Conservation (phyloP, 768 basidiomycete genomes). For the Phlegmacium glaucopus region DNA sequence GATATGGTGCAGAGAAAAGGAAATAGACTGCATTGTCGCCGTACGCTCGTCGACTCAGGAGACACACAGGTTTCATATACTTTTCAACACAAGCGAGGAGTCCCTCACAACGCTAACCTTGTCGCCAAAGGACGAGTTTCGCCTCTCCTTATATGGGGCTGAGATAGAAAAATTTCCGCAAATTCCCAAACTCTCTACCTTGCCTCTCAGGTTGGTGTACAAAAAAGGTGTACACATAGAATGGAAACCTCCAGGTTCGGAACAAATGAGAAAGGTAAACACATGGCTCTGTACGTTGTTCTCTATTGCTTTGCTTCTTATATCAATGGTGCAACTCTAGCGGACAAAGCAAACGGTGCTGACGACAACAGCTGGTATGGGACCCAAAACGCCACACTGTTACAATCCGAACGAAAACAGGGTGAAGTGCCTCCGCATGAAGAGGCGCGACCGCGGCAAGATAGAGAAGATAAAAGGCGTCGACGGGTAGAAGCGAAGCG, state of each 20-base stretch:
- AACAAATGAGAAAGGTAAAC: constrained; percentile 18
- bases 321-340: background rate
- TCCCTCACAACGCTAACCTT: constrained; percentile 36
- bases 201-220: constrained; percentile 42
- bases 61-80: constrained; percentile 9
- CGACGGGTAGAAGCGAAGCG: background rate
- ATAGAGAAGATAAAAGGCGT: background rate
- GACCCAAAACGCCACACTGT: constrained; percentile 3
- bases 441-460: background rate
- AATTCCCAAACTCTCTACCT: constrained; percentile 23
- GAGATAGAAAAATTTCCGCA: constrained; percentile 24
- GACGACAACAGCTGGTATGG: constrained; percentile 12
- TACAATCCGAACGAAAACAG: background rate
- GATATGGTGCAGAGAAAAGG: constrained; percentile 11
- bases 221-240: constrained; percentile 30
- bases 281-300: constrained; percentile 25
- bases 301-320: background rate
- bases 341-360: background rate
- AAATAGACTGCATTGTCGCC: constrained; percentile 6
- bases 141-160: constrained; percentile 46
- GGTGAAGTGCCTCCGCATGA: background rate
- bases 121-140: constrained; percentile 37
- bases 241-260: constrained; percentile 13
- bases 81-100: constrained; percentile 20
- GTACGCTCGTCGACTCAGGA: background rate